Evolutionary conservation across 257 asterid species (phyloP).

Genomic region (Forsythia suspensa): DNA sequence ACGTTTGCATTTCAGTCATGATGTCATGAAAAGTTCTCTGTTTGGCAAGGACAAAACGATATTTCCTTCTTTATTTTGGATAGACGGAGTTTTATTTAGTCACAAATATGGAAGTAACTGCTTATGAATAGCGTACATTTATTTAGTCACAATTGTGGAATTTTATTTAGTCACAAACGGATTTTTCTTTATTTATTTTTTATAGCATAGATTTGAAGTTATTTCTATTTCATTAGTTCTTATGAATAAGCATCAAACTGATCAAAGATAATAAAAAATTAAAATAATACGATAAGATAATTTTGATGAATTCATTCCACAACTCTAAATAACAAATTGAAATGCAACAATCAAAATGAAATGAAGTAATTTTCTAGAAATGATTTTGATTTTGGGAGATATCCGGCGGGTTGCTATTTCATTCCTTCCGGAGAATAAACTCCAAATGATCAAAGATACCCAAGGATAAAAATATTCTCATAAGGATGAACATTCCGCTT

Average conservation of each 20-base stretch:
- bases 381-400: neutral
- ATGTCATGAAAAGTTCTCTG: neutral
- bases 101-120: neutral
- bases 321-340: neutral
- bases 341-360: neutral
- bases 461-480: neutral
- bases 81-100: neutral
- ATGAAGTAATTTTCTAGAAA: neutral
- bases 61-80: neutral
- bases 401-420: neutral
- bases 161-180: no score
- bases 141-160: no score
- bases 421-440: neutral
- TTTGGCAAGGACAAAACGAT: neutral
- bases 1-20: neutral
- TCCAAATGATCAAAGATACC: neutral
- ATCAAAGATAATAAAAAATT: neutral
- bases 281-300: neutral
- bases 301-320: neutral
- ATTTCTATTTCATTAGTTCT: neutral
- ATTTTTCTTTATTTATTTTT: no score
- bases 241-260: neutral
- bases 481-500: neutral
- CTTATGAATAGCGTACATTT: no score
- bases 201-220: neutral